phyloP scores from a whole-genome alignment of 2,329 filamentous ascomycete species.

The Geosmithia morbida region DNA sequence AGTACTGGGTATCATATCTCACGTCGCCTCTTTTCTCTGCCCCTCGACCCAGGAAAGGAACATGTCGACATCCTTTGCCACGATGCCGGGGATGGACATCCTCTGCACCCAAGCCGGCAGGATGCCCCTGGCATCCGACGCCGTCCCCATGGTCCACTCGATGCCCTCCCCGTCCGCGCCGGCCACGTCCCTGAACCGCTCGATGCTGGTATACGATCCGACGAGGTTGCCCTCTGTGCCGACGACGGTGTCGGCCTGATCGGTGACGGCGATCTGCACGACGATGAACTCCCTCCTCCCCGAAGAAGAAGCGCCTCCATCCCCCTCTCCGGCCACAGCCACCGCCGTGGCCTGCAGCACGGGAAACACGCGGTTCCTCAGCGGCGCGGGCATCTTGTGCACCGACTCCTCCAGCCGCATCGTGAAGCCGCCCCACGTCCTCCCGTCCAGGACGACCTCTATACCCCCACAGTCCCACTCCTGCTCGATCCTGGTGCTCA shows the following conservation, averaged over 20 bases:
- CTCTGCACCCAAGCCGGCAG: conserved; percentile 55
- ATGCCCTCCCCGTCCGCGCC: conserved; percentile 25
- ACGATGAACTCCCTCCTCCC: conserved; percentile 26
- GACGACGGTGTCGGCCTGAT: conserved; percentile 22
- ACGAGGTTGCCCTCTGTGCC: conserved; percentile 22
- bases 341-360: conserved; percentile 46
- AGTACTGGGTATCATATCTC: background rate
- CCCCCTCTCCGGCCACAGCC: conserved; percentile 19
- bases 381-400: conserved; percentile 44
- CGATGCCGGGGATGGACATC: conserved; percentile 41
- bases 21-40: conserved; percentile 19
- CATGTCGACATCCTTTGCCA: conserved; percentile 58
- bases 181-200: conserved; percentile 36
- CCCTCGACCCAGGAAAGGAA: conserved; percentile 48
- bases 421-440: conserved; percentile 30
- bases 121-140: conserved; percentile 53
- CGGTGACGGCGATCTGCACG: conserved; percentile 34
- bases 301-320: conserved; percentile 9
- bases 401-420: conserved; percentile 48
- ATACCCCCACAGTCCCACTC: conserved; percentile 30
- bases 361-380: conserved; percentile 51
- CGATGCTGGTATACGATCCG: conserved; percentile 51
- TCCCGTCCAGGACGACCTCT: conserved; percentile 17
- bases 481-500: conserved; percentile 18
- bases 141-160: conserved; percentile 69